phyloP scores from a whole-genome alignment of 495 filamentous ascomycete genomes.

The Aspergillus nidulans region DNA sequence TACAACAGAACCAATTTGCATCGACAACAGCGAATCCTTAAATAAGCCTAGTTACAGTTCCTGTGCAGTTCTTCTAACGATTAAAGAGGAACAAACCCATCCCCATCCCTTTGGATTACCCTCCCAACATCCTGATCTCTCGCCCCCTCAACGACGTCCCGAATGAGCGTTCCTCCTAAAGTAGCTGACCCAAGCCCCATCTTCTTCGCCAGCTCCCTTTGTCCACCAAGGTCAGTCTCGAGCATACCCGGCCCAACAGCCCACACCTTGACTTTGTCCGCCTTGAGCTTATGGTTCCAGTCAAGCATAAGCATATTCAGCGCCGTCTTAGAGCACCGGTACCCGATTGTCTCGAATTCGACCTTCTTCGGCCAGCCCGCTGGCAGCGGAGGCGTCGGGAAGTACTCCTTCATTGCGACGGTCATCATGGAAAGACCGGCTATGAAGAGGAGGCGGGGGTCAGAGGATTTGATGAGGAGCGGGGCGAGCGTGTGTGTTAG shows the following conservation, averaged over 20 bases:
- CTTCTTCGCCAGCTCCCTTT: constrained; percentile 22
- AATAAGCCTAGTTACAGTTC: too few species aligned
- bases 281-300: constrained; percentile 29
- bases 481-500: constrained; percentile 40
- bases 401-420: constrained; percentile 19
- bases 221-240: constrained; percentile 27
- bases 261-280: constrained; percentile 37
- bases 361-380: constrained; percentile 45
- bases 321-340: constrained; percentile 30
- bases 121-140: constrained; percentile 27
- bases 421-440: constrained; percentile 26
- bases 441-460: constrained; percentile 49
- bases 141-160: constrained; percentile 33
- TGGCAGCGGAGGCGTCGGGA: constrained; percentile 19
- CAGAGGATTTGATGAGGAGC: constrained; percentile 42
- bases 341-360: constrained; percentile 27
- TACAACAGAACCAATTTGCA: too few species aligned
- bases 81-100: neutral
- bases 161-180: constrained; percentile 31
- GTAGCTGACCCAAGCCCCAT: constrained; percentile 28
- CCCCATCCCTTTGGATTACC: neutral
- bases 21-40: too few species aligned
- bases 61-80: too few species aligned
- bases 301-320: constrained; percentile 36
- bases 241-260: constrained; percentile 29